These are phyloP conservation scores for Giardia muris DNA, from an alignment of 208 protist genomes.

Conservation along the genomic window DNA sequence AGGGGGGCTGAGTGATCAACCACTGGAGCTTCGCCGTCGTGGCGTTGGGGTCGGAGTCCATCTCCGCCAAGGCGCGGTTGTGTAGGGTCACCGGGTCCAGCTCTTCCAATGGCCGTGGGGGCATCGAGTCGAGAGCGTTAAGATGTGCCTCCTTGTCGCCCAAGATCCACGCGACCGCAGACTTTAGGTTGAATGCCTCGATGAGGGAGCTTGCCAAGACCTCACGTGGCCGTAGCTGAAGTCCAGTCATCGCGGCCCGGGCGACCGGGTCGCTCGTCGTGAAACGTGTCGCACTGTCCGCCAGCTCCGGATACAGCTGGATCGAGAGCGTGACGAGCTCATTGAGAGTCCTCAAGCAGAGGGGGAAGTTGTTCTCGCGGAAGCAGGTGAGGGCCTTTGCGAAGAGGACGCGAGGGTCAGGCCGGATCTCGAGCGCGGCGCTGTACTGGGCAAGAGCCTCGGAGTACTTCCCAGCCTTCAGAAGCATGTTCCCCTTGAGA, in stretches of 20 bases:
- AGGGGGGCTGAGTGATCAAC: not conserved
- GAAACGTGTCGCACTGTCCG: not conserved
- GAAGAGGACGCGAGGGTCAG: slow-evolving; percentile 16
- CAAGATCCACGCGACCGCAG: slow-evolving; percentile 18
- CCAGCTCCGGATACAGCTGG: slow-evolving; percentile 18
- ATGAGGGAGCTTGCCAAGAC: not conserved
- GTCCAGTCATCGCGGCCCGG: not conserved
- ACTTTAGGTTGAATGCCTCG: slow-evolving; percentile 22
- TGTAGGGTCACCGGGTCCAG: slow-evolving; percentile 20
- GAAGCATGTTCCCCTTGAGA: slow-evolving; percentile 5
- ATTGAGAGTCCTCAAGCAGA: slow-evolving; percentile 11
- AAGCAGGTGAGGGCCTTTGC: slow-evolving; percentile 18
- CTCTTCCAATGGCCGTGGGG: not conserved
- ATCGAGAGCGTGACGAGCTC: not conserved
- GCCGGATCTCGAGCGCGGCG: not conserved
- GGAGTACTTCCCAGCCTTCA: not conserved
- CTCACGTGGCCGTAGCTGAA: not conserved
- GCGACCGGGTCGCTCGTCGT: not conserved
- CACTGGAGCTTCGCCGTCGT: not conserved
- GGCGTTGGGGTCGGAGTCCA: not conserved
- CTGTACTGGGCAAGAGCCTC: not conserved
- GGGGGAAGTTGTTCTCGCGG: slow-evolving; percentile 27
- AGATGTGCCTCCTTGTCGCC: slow-evolving; percentile 9
- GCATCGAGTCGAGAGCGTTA: slow-evolving; percentile 8
- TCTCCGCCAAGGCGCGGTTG: not conserved